Conservation (phyloP, 192 early-diverging fungal species). For the Podochytrium sp. region DNA sequence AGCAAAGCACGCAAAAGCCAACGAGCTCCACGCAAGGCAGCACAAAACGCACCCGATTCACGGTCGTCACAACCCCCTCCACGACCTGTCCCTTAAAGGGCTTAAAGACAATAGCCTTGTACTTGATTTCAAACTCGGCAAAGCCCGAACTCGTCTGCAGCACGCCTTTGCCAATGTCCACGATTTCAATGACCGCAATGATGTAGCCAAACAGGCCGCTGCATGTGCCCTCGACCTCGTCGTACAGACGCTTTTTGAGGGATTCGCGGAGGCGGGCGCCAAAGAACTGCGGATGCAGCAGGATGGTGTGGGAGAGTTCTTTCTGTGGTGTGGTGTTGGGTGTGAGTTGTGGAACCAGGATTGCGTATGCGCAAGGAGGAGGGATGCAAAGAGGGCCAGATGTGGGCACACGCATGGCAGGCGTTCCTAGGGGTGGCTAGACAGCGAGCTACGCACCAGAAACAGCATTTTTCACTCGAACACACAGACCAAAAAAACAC, state of each 20-base stretch:
- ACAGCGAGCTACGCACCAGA: no score
- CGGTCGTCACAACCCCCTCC: constrained; percentile 82
- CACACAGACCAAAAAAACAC: no score
- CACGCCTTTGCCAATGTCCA: constrained; percentile 76
- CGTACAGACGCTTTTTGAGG: constrained; percentile 83
- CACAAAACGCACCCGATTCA: constrained; percentile 78
- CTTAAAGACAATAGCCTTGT: constrained; percentile 96
- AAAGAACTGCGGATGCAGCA: constrained; percentile 91
- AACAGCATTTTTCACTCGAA: no score
- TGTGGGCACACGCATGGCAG: no score
- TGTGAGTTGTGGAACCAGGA: no score
- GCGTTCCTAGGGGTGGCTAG: no score
- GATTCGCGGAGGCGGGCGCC: constrained; percentile 68
- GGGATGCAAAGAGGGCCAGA: background rate
- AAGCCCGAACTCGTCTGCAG: constrained; percentile 76
- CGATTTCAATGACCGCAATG: constrained; percentile 79
- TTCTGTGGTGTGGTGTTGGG: constrained; percentile 48
- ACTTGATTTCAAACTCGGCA: constrained; percentile 90
- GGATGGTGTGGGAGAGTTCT: constrained; percentile 90
- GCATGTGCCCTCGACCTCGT: constrained; percentile 95
- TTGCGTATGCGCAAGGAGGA: no score
- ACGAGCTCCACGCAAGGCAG: no score
- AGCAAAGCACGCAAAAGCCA: no score
- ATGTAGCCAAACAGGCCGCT: constrained; percentile 93
- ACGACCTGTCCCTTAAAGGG: constrained; percentile 97